Conservation (phyloP, 2,329 filamentous ascomycete genomes). For the Metarhizium anisopliae region DNA sequence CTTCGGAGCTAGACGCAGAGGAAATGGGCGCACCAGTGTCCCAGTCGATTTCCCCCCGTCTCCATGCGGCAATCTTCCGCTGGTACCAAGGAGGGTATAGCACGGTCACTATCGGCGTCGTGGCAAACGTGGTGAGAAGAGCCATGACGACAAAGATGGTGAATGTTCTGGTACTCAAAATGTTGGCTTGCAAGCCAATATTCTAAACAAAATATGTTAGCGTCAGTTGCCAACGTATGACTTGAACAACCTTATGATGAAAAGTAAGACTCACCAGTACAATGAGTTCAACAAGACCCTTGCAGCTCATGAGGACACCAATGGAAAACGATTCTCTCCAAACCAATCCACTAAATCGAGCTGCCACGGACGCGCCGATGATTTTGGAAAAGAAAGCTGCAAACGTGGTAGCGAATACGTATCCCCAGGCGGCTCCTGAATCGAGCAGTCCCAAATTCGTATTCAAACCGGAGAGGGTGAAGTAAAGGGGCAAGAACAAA, state of each 20-base stretch:
- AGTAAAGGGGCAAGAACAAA: conserved; percentile 83
- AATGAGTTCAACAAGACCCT: conserved; percentile 88
- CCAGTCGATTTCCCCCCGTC: conserved; percentile 86
- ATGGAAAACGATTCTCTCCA: conserved; percentile 90
- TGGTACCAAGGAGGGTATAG: conserved; percentile 63
- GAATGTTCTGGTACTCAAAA: conserved; percentile 72
- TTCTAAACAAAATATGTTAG: conserved; percentile 30
- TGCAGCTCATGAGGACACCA: conserved; percentile 90
- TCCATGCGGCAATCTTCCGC: conserved; percentile 46
- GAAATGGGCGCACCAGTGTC: conserved; percentile 26
- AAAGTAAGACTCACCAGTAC: conserved; percentile 57
- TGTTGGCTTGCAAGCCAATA: conserved; percentile 73
- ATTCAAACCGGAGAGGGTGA: conserved; percentile 81
- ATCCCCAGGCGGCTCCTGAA: conserved; percentile 77
- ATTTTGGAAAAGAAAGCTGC: conserved; percentile 84
- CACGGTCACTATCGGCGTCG: conserved; percentile 63
- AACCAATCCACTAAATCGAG: conserved; percentile 64
- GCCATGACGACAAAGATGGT: conserved; percentile 96
- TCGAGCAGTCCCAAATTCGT: conserved; percentile 82
- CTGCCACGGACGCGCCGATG: conserved; percentile 70
- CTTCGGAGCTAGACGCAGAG: conserved; percentile 7
- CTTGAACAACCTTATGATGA: not conserved
- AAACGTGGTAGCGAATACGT: conserved; percentile 73
- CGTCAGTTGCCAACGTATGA: too few relatives aligned
- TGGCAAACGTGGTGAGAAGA: conserved; percentile 73